Conservation (phyloP, 495 filamentous ascomycete species). For the Lepraria neglecta region DNA sequence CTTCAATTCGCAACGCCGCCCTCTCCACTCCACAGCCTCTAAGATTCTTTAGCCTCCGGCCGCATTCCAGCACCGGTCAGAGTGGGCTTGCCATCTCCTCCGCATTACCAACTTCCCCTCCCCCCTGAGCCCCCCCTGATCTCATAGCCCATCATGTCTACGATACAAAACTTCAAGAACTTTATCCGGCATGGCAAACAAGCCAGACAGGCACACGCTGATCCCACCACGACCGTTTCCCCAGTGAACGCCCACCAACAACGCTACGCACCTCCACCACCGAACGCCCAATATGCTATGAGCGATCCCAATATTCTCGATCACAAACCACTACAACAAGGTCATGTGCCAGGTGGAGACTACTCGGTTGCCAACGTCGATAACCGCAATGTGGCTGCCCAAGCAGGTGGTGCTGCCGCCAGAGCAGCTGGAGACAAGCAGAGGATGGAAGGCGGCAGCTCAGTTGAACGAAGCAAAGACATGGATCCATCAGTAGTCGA, state of each 20-base stretch:
- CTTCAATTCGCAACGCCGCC: neutral
- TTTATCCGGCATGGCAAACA: conserved; percentile 99
- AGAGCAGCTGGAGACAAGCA: conserved; percentile 46
- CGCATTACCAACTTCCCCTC: neutral
- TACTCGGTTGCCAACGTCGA: conserved; percentile 56
- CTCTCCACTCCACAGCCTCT: neutral
- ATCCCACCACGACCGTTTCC: conserved; percentile 63
- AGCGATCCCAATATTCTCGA: conserved; percentile 44
- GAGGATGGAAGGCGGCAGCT: conserved; percentile 34
- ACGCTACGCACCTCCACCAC: conserved; percentile 42
- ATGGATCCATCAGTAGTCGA: conserved; percentile 63
- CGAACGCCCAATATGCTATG: conserved; percentile 42
- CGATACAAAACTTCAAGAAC: conserved; percentile 89
- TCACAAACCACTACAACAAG: conserved; percentile 39
- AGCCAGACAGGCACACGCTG: conserved; percentile 61
- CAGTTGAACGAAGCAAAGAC: conserved; percentile 44
- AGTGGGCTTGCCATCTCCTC: neutral
- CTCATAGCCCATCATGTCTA: conserved; percentile 52
- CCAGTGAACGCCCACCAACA: conserved; percentile 62
- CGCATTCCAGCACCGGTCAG: neutral
- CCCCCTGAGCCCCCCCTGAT: neutral
- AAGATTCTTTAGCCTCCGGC: neutral
- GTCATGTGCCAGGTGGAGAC: conserved; percentile 29
- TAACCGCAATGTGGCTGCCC: conserved; percentile 56
- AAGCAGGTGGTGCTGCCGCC: conserved; percentile 55